phyloP scores from a whole-genome alignment of 2,329 filamentous ascomycete genomes.

The Aplosporella prunicola region DNA sequence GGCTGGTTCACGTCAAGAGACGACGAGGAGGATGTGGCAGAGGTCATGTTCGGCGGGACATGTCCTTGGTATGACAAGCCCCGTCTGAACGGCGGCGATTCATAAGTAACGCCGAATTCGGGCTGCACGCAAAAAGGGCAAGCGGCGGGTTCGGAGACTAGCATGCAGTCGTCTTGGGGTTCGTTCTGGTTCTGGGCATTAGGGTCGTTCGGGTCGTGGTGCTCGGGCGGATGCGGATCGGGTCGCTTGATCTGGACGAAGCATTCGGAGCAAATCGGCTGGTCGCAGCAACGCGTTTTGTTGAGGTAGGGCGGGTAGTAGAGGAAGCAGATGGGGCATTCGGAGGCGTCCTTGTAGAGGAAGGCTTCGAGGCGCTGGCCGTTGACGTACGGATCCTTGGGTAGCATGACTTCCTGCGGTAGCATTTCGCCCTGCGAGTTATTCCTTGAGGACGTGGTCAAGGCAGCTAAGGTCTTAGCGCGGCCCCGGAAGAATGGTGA shows the following conservation, averaged over 20 bases:
- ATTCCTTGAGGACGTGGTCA: constrained; percentile 68
- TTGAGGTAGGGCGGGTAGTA: constrained; percentile 94
- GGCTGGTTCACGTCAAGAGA: constrained; percentile 57
- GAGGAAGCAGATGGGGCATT: constrained; percentile 94
- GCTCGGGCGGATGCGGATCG: constrained; percentile 82
- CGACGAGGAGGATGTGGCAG: constrained; percentile 79
- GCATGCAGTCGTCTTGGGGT: constrained; percentile 47
- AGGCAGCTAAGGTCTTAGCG: constrained; percentile 79
- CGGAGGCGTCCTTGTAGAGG: constrained; percentile 79
- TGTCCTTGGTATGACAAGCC: constrained; percentile 59
- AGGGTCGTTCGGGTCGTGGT: constrained; percentile 41
- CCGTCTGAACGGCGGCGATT: constrained; percentile 76
- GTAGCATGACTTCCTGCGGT: constrained; percentile 69
- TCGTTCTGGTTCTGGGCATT: constrained; percentile 31
- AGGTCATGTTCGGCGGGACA: constrained; percentile 44
- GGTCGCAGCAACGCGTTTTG: constrained; percentile 87
- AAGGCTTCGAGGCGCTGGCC: constrained; percentile 90
- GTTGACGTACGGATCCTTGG: constrained; percentile 79
- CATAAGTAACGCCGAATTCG: constrained; percentile 94
- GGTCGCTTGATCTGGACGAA: constrained; percentile 97
- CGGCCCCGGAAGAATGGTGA: constrained; percentile 63
- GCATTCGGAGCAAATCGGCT: constrained; percentile 94
- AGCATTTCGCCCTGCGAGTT: constrained; percentile 60
- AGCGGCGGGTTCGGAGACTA: constrained; percentile 82
- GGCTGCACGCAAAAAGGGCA: constrained; percentile 94